Conservation (phyloP, 495 filamentous ascomycete genomes). For the Podospora pseudocomata region DNA sequence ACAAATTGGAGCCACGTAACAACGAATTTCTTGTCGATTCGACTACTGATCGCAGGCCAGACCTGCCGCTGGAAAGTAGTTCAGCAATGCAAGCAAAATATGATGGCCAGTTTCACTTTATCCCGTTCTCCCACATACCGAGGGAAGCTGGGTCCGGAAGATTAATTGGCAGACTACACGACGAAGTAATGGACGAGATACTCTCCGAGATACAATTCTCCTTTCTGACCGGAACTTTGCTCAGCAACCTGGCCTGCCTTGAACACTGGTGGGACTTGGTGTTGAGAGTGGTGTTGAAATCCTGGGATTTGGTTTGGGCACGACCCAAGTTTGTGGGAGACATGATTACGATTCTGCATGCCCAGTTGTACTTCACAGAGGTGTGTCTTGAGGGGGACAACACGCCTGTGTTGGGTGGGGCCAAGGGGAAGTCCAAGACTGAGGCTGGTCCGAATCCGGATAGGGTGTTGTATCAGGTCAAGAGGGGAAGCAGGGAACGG, state of each 20-base stretch:
- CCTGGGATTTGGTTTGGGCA: constrained; percentile 54
- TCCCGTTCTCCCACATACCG: constrained; percentile 63
- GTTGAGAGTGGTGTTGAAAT: constrained; percentile 63
- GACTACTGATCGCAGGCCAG: constrained; percentile 27
- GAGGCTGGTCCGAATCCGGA: constrained; percentile 18
- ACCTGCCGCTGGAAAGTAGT: neutral
- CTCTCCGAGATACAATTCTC: constrained; percentile 86
- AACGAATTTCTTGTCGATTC: constrained; percentile 54
- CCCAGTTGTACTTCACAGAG: constrained; percentile 69
- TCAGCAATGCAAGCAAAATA: constrained; percentile 6
- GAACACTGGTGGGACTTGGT: constrained; percentile 85
- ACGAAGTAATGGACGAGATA: neutral
- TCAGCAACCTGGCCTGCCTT: constrained; percentile 81
- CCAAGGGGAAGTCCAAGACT: neutral
- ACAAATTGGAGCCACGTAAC: constrained; percentile 40
- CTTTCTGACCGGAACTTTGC: constrained; percentile 74
- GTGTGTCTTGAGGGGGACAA: constrained; percentile 48
- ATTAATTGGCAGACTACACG: neutral
- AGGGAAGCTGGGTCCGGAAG: constrained; percentile 13
- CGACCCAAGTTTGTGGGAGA: constrained; percentile 56
- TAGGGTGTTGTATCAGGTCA: constrained; percentile 48
- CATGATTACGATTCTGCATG: constrained; percentile 59
- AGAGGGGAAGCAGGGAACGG: constrained; percentile 32
- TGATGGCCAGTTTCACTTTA: constrained; percentile 44
- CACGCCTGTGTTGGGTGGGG: neutral